Conservation (phyloP, 805 yeast species). For the Saturnispora diversa region DNA sequence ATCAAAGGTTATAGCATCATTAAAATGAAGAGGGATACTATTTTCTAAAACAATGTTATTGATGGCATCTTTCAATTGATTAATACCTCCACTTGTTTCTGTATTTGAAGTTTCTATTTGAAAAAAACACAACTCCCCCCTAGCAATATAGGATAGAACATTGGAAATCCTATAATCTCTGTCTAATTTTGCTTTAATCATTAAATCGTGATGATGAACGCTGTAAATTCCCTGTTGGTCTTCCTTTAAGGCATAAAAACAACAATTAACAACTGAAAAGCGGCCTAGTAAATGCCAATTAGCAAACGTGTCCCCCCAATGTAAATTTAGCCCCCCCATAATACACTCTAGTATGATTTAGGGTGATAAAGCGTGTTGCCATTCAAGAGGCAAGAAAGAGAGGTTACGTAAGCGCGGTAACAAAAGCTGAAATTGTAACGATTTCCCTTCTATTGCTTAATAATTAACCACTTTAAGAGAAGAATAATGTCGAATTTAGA, state of each 20-base stretch:
- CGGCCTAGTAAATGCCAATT: conserved; percentile 7
- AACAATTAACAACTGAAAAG: conserved; percentile 21
- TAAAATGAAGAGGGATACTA: conserved; percentile 20
- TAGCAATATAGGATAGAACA: conserved; percentile 25
- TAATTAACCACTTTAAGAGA: too few species aligned
- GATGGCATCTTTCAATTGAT: conserved; percentile 28
- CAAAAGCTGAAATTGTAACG: too few species aligned
- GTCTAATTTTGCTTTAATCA: conserved; percentile 21
- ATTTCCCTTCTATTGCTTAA: not conserved
- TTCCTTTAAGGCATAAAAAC: conserved; percentile 24
- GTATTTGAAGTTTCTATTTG: conserved; percentile 19
- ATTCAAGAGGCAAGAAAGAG: too few species aligned
- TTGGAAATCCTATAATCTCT: conserved; percentile 26
- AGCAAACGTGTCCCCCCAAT: conserved; percentile 4
- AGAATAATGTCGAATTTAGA: not conserved
- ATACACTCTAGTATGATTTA: too few species aligned
- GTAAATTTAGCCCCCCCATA: not conserved
- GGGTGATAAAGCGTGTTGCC: too few species aligned
- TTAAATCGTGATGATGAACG: conserved; percentile 24
- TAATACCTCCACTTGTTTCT: conserved; percentile 21
- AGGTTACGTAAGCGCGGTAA: not conserved
- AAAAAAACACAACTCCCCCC: conserved; percentile 27
- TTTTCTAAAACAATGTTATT: conserved; percentile 26
- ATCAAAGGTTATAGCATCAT: conserved; percentile 25
- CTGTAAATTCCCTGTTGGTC: conserved; percentile 18